A percentile compares a stretch with the other conserved stretches of the same genome.
Conservation (phyloP, 768 basidiomycete genomes). For the Leccinum aurantiacum region DNA sequence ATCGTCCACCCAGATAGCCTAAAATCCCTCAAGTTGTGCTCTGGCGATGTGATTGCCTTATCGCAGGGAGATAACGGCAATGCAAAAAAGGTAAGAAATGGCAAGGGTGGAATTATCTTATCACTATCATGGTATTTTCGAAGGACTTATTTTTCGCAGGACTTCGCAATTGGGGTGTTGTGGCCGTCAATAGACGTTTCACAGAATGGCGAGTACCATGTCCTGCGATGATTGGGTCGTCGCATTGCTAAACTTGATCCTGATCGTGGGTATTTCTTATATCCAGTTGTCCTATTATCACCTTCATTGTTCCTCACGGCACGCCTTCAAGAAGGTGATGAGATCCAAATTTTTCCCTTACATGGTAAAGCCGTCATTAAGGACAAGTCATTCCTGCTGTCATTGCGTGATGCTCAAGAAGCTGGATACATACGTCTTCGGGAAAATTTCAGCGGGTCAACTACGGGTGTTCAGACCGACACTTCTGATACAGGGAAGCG, state of each 20-base stretch:
- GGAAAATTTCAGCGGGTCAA: constrained; percentile 38
- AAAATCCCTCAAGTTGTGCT: constrained; percentile 58
- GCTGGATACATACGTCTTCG: constrained; percentile 53
- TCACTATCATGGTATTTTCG: constrained; percentile 8
- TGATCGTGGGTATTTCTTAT: constrained; percentile 5
- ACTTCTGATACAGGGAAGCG: constrained; percentile 34
- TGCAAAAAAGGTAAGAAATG: constrained; percentile 36
- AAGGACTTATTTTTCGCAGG: constrained; percentile 38
- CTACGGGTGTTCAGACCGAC: constrained; percentile 22
- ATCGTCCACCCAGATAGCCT: constrained; percentile 61
- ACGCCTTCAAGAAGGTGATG: constrained; percentile 47
- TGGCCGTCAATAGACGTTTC: constrained; percentile 74
- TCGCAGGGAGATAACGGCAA: constrained; percentile 37
- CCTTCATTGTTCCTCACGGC: constrained; percentile 62
- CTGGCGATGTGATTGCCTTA: constrained; percentile 69
- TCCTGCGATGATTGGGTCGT: constrained; percentile 3
- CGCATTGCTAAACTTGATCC: constrained; percentile 16
- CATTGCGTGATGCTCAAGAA: constrained; percentile 48
- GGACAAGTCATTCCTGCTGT: constrained; percentile 46
- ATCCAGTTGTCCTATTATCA: constrained; percentile 55
- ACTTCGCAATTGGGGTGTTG: constrained; percentile 64
- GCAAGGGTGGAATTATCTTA: constrained; percentile 11
- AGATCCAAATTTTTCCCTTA: constrained; percentile 50
- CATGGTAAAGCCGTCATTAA: constrained; percentile 38
- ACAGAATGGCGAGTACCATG: constrained; percentile 50